Evolutionary conservation across 345 rosid species (phyloP).

Genomic region (Lepidium didymum): DNA sequence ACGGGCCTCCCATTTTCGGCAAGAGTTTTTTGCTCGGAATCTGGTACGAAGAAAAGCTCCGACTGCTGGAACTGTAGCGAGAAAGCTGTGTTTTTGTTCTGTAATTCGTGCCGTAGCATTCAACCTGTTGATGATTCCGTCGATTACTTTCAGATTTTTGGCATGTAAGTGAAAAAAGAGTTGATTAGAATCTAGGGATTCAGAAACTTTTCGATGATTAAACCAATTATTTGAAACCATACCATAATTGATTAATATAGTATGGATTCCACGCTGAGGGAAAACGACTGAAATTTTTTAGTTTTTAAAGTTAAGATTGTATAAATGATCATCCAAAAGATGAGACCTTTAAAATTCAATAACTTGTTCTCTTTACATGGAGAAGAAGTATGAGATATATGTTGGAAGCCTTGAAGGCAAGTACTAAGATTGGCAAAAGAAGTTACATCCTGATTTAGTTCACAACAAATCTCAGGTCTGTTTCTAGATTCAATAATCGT

Average conservation of each 20-base stretch:
- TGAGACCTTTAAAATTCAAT: conserved; percentile 3
- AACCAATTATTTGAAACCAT: background rate
- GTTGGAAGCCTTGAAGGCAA: conserved; percentile 53
- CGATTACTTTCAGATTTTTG: conserved; percentile 74
- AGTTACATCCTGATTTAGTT: conserved; percentile 93
- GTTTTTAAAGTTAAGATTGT: background rate
- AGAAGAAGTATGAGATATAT: conserved; percentile 55
- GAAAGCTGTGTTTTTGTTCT: conserved; percentile 48
- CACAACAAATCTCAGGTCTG: conserved; percentile 85
- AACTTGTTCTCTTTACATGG: conserved; percentile 32
- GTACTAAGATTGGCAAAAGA: conserved; percentile 90
- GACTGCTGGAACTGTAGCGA: conserved; percentile 74
- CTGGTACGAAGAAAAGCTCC: conserved; percentile 10
- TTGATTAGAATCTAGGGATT: background rate
- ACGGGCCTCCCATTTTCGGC: conserved; percentile 12
- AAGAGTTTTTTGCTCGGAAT: conserved; percentile 34
- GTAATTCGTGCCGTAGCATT: conserved; percentile 60
- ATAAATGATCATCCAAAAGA: background rate
- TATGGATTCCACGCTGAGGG: background rate
- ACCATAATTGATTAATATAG: background rate
- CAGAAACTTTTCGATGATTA: background rate
- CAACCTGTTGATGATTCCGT: conserved; percentile 77
- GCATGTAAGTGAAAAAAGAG: conserved; percentile 43
- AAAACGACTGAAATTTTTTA: background rate
- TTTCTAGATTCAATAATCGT: background rate